Percentiles rank a stretch among this genome's conserved stretches.
Evolutionary conservation across 2,329 filamentous ascomycete species (phyloP).

Genomic region (Chaetomium globosum): DNA sequence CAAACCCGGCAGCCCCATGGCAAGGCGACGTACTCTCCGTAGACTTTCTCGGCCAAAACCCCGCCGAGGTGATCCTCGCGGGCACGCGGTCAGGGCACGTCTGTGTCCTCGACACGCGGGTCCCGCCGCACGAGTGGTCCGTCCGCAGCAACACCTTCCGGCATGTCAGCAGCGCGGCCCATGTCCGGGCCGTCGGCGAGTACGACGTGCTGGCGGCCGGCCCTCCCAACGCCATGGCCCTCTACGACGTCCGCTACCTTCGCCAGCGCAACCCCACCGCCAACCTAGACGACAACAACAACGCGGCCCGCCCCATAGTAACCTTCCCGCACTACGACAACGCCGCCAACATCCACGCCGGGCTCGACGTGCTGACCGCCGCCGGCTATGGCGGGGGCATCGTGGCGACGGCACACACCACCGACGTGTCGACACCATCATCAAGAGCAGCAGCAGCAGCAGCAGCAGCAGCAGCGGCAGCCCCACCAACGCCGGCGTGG

Average conservation of each 20-base stretch:
- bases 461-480: no score
- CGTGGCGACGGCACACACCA: background rate
- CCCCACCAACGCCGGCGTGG: slow-evolving; percentile 22
- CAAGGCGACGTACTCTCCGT: slow-evolving; percentile 52
- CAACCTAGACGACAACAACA: slow-evolving; percentile 8
- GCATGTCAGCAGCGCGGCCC: slow-evolving; percentile 44
- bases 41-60: slow-evolving; percentile 50
- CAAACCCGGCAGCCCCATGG: slow-evolving; percentile 23
- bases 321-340: slow-evolving; percentile 56
- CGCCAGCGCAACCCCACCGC: slow-evolving; percentile 18
- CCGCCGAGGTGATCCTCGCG: slow-evolving; percentile 50
- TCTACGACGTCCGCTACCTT: slow-evolving; percentile 60
- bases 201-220: slow-evolving; percentile 59
- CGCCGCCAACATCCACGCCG: slow-evolving; percentile 49
- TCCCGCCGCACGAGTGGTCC: slow-evolving; percentile 34
- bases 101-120: slow-evolving; percentile 51
- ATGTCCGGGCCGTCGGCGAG: slow-evolving; percentile 53
- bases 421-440: background rate
- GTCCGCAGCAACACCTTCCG: slow-evolving; percentile 38
- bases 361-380: slow-evolving; percentile 50
- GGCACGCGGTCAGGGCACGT: slow-evolving; percentile 55
- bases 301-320: slow-evolving; percentile 46
- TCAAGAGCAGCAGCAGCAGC: no score
- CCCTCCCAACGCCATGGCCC: slow-evolving; percentile 51
- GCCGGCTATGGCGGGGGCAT: slow-evolving; percentile 38